These are phyloP conservation scores for Grosmannia penicillata DNA, from an alignment of 2,329 filamentous ascomycete genomes.

Conservation along the genomic window DNA sequence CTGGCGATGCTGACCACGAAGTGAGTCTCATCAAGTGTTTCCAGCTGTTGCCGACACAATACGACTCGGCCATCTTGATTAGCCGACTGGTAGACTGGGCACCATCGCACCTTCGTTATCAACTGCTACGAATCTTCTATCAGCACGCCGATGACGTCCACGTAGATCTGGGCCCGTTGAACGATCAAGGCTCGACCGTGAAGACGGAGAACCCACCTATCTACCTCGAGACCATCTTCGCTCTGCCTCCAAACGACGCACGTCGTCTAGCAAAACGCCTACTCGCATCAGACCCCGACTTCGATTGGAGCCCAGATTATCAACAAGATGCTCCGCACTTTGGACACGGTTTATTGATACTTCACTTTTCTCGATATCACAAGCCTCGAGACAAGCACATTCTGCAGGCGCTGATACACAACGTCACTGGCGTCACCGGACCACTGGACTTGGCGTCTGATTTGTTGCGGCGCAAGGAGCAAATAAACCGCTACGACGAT, in stretches of 20 bases:
- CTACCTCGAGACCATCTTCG: neutral
- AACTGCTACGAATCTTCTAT: neutral
- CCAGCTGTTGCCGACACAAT: neutral
- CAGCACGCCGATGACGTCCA: neutral
- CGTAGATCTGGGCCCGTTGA: neutral
- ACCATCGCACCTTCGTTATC: neutral
- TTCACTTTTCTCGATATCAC: neutral
- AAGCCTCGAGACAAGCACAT: neutral
- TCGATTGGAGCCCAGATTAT: neutral
- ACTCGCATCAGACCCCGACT: neutral
- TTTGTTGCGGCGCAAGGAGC: neutral
- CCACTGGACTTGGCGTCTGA: neutral
- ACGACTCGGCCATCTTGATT: neutral
- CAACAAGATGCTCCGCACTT: too few species aligned
- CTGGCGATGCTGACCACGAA: neutral
- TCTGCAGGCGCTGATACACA: neutral
- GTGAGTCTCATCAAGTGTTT: neutral
- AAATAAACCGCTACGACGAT: neutral
- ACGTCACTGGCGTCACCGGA: neutral
- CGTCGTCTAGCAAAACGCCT: neutral
- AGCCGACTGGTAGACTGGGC: neutral
- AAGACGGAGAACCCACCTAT: neutral
- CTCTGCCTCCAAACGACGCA: neutral
- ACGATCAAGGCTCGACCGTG: neutral
- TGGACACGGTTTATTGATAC: neutral